phyloP scores from a whole-genome alignment of 1,139 yeast species.

The Ogataea hybrid region DNA sequence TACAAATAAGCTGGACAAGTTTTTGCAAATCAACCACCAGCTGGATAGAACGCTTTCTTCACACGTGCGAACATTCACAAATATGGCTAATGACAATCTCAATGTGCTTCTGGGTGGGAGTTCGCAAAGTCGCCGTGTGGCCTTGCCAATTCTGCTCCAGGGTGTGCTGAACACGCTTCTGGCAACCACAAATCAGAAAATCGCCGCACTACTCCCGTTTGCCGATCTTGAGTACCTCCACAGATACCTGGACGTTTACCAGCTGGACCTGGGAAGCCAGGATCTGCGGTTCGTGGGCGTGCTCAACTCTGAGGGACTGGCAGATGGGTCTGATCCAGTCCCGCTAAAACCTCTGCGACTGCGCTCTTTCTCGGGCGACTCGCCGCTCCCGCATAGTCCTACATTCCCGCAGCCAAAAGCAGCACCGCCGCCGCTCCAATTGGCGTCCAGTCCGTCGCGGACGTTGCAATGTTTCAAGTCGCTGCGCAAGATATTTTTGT shows the following conservation, averaged over 20 bases:
- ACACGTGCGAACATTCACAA: conserved; percentile 13
- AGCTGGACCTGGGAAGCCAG: conserved; percentile 23
- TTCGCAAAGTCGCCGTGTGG: conserved; percentile 6
- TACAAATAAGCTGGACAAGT: conserved; percentile 17
- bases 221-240: conserved; percentile 19
- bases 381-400: conserved; percentile 2
- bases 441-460: conserved; percentile 15
- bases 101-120: conserved; percentile 6
- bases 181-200: conserved; percentile 17
- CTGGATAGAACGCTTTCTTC: conserved; percentile 16
- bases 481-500: conserved; percentile 21
- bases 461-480: conserved; percentile 16
- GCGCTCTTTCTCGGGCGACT: conserved; percentile 21
- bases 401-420: conserved; percentile 2
- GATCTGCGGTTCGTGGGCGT: conserved; percentile 20
- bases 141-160: conserved; percentile 14
- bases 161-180: conserved; percentile 20
- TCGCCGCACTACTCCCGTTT: conserved; percentile 17
- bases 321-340: conserved; percentile 10
- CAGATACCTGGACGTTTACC: conserved; percentile 26
- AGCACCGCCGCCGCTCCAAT: conserved; percentile 6
- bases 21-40: conserved; percentile 12
- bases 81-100: conserved; percentile 9
- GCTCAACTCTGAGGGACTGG: conserved; percentile 17
- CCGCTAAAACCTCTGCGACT: conserved; percentile 21